These are phyloP conservation scores for Hypocrella siamensis DNA, from an alignment of 2,329 filamentous ascomycete species.

Conservation along the genomic window DNA sequence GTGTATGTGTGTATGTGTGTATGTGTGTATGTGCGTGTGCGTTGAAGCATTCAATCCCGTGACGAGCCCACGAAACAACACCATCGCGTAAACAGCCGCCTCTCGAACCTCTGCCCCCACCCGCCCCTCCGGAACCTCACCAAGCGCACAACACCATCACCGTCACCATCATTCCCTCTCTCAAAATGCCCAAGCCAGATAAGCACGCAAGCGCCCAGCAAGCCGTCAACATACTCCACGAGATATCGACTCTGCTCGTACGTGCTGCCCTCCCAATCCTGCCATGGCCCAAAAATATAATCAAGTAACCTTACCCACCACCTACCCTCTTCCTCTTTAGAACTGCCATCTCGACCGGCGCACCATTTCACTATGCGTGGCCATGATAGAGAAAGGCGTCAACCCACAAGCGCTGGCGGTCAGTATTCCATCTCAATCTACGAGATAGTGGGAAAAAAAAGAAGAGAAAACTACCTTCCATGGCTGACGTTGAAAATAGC, in stretches of 20 bases:
- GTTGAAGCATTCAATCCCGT: too few relatives aligned
- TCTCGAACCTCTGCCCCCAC: too few relatives aligned
- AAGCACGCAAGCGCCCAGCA: constrained; percentile 68
- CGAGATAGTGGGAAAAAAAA: too few relatives aligned
- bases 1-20: too few relatives aligned
- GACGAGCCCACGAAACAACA: too few relatives aligned
- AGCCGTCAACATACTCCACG: constrained; percentile 68
- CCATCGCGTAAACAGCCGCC: too few relatives aligned
- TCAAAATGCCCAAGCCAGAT: constrained; percentile 33
- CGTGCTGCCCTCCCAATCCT: constrained; percentile 12
- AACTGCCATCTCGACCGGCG: constrained; percentile 88
- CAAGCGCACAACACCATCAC: not conserved
- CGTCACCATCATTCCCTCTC: constrained; percentile 1
- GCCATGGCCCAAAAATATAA: not conserved
- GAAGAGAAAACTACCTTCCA: too few relatives aligned
- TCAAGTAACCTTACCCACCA: not conserved
- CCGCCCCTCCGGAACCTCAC: too few relatives aligned
- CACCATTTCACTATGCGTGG: constrained; percentile 87
- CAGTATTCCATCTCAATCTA: constrained; percentile 21
- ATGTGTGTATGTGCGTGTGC: too few relatives aligned
- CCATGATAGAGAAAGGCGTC: constrained; percentile 91
- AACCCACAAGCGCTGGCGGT: constrained; percentile 92
- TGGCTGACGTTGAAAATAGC: too few relatives aligned
- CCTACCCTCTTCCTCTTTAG: constrained; percentile 27
- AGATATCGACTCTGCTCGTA: constrained; percentile 82